Evolutionary conservation across 768 basidiomycete species (phyloP).

Genomic region (Amylocystis lapponica): DNA sequence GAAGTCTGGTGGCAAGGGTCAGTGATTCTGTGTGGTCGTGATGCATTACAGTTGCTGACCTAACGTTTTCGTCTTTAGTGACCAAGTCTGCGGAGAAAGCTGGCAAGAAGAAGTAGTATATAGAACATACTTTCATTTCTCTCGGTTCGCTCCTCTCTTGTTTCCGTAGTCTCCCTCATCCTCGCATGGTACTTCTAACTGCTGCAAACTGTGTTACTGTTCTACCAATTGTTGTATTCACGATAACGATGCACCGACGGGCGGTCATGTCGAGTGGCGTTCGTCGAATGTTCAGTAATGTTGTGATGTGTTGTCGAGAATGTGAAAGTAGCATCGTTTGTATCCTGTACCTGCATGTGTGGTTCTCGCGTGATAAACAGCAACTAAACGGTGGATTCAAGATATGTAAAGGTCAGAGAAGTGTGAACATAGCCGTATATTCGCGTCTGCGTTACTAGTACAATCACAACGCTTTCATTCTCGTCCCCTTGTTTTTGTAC

Average conservation of each 20-base stretch:
- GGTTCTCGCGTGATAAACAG: too few species aligned
- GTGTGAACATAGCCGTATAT: too few species aligned
- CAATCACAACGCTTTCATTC: too few species aligned
- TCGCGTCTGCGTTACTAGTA: too few species aligned
- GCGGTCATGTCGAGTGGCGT: constrained; percentile 17
- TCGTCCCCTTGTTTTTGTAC: too few species aligned
- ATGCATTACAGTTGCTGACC: constrained; percentile 4
- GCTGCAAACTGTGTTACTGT: constrained; percentile 28
- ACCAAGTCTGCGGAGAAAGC: constrained; percentile 97
- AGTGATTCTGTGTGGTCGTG: constrained; percentile 17
- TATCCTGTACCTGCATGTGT: too few species aligned
- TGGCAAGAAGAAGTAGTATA: constrained; percentile 82
- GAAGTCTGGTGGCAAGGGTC: constrained; percentile 81
- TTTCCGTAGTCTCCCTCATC: constrained; percentile 39
- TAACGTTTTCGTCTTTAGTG: constrained; percentile 43
- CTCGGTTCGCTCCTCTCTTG: constrained; percentile 31
- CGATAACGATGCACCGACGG: constrained; percentile 27
- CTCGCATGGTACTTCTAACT: constrained; percentile 29
- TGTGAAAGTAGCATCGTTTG: constrained; percentile 20
- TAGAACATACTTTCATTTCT: constrained; percentile 38
- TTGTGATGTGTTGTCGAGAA: constrained; percentile 23
- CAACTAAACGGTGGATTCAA: neutral
- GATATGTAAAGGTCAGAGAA: neutral
- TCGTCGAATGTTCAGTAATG: constrained; percentile 28
- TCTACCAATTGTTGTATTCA: constrained; percentile 30